Base-by-base conservation (phyloP, 73 alveolate species). In the Urostyla sp. region DNA sequence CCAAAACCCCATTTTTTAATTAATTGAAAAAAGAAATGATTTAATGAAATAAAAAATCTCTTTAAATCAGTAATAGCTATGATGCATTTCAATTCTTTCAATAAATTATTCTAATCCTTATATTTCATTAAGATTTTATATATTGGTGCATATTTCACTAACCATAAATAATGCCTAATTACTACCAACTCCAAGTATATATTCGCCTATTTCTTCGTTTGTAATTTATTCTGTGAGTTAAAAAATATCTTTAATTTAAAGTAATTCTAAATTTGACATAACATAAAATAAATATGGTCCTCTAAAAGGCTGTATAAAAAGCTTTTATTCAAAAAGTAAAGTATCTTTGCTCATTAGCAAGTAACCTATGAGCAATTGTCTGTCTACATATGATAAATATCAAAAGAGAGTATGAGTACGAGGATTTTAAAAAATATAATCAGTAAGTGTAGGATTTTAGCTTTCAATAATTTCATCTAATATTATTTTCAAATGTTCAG, bases 101-200 rank as follows among this genome's bases (percentile, higher is more conserved):
- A 63, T 63, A 21, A 57, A n/a, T n/a, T n/a, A n/a, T n/a, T n/a
- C n/a, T n/a, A n/a, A n/a, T n/a, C n/a, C n/a, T n/a, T n/a, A n/a
- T n/a, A n/a, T n/a, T n/a, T n/a, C n/a, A n/a, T n/a, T n/a, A n/a
- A n/a, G 61, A 6, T 48, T 48, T 10, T 46, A 49, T 8, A 46
- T 21, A n/a, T 37, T 15, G 24, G 44, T 38, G 45, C 79, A 63
- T 40, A 63, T 15, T 38, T 63, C 79, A 38, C 79, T 63, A 7
- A 63, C 79, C 79, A 40, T 63, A 63, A 18, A 63, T 6, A 63
- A 40, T 4, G 79, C 79, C 35, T 63, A 40, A 40, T 63, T 37
- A 43, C 79, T 63, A 4, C 79, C 79, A 2, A 63, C 79, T 36
- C 79, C 79, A 23, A 43, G 61, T n/a, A 63, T 63, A 63, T 63